phyloP scores from a whole-genome alignment of 2,329 filamentous ascomycete species.

The Rutstroemia sp. region DNA sequence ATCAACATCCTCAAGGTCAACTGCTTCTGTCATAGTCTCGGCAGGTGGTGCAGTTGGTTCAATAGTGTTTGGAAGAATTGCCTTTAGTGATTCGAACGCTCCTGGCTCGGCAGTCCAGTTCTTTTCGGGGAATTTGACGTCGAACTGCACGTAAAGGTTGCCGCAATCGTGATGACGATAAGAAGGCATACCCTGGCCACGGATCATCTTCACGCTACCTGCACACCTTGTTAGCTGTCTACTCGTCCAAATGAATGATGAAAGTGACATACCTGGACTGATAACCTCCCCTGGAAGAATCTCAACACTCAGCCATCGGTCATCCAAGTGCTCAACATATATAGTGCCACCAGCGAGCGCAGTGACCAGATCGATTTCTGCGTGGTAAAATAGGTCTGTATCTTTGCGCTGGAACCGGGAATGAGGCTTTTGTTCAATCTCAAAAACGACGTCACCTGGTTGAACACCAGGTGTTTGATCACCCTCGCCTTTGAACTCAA shows the following conservation, averaged over 20 bases:
- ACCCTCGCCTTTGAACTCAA: conserved; percentile 94
- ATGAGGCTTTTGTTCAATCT: conserved; percentile 99
- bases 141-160: conserved; percentile 96
- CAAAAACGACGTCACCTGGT: conserved; percentile 93
- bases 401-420: conserved; percentile 90
- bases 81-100: conserved; percentile 72
- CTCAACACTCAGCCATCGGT: conserved; percentile 90
- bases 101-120: conserved; percentile 58
- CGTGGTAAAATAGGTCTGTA: conserved; percentile 91
- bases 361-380: conserved; percentile 91
- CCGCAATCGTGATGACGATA: conserved; percentile 90
- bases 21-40: conserved; percentile 89
- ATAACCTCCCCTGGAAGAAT: conserved; percentile 94
- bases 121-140: conserved; percentile 91
- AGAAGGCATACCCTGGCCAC: conserved; percentile 96
- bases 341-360: conserved; percentile 87
- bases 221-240: conserved; percentile 13
- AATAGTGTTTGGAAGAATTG: conserved; percentile 69
- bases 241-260: conserved; percentile 16
- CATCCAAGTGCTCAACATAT: conserved; percentile 92
- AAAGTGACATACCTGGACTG: conserved; percentile 62
- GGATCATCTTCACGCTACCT: conserved; percentile 91
- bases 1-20: conserved; percentile 79
- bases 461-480: conserved; percentile 91
- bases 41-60: conserved; percentile 56